Percentiles rank a stretch among this genome's conserved stretches.
Evolutionary conservation across 129 eudicot genomes (phyloP).

Genomic region (Helianthus tuberosus): DNA sequence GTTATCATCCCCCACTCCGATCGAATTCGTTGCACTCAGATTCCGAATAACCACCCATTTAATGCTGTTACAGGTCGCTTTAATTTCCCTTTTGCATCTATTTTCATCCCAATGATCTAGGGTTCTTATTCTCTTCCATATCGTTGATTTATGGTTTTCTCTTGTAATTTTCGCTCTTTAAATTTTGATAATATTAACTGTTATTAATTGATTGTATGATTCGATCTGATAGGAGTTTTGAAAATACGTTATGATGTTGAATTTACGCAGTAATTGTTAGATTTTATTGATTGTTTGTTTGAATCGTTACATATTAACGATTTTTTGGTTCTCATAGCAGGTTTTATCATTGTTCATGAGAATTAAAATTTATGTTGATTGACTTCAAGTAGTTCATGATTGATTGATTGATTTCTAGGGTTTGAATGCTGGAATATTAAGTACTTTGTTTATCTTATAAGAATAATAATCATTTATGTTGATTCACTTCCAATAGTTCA

Average conservation of each 20-base stretch:
- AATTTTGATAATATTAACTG: not conserved
- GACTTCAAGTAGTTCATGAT: not conserved
- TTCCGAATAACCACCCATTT: constrained; percentile 12
- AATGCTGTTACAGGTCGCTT: constrained; percentile 29
- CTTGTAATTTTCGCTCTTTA: not conserved
- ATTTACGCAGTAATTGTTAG: not conserved
- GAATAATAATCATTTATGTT: too few species aligned
- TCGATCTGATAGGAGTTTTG: constrained; percentile 23
- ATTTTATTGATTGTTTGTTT: not conserved
- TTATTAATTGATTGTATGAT: constrained; percentile 1
- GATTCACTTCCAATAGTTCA: not conserved
- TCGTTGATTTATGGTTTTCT: not conserved
- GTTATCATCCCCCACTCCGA: constrained; percentile 34
- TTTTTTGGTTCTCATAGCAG: not conserved
- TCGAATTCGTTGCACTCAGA: constrained; percentile 18
- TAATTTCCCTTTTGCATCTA: constrained; percentile 1
- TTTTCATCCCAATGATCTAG: constrained; percentile 18
- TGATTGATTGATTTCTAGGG: constrained; percentile 12
- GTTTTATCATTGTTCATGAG: too few species aligned
- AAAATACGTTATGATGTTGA: not conserved
- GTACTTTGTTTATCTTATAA: too few species aligned
- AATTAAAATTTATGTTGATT: not conserved
- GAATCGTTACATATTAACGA: not conserved
- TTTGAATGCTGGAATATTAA: not conserved
- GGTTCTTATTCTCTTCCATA: constrained; percentile 14